Conservation (phyloP, 2,329 filamentous ascomycete species). For the Apiospora arundinis region DNA sequence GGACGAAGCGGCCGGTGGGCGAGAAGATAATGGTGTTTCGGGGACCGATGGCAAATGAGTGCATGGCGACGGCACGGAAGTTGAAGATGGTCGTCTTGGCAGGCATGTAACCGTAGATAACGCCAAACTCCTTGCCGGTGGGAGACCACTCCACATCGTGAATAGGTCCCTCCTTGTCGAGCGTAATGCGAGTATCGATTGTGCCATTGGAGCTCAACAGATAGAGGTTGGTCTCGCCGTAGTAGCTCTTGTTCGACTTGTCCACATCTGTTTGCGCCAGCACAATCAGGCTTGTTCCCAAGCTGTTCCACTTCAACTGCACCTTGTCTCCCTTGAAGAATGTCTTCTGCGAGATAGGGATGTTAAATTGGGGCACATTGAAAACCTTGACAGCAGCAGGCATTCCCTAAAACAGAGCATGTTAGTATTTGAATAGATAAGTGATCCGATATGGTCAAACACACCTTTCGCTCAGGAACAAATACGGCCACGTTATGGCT, state of each 20-base stretch:
- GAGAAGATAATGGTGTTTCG: conserved; percentile 97
- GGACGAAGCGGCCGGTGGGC: conserved; percentile 87
- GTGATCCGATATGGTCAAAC: conserved; percentile 30
- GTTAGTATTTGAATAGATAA: conserved; percentile 31
- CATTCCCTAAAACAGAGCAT: conserved; percentile 69
- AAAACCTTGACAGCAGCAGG: conserved; percentile 94
- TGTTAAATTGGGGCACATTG: conserved; percentile 85
- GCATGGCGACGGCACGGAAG: conserved; percentile 78
- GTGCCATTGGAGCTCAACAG: conserved; percentile 88
- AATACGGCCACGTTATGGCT: conserved; percentile 94
- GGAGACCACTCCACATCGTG: conserved; percentile 99
- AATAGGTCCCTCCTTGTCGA: conserved; percentile 97
- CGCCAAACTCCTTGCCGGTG: conserved; percentile 96
- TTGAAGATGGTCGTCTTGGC: conserved; percentile 99
- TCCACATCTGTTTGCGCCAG: conserved; percentile 98
- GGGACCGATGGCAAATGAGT: conserved; percentile 85
- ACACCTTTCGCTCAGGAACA: conserved; percentile 91
- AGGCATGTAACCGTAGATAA: conserved; percentile 99
- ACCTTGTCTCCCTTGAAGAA: conserved; percentile 99
- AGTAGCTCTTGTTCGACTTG: conserved; percentile 98
- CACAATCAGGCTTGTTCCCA: conserved; percentile 90
- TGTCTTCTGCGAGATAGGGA: conserved; percentile 91
- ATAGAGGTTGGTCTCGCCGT: conserved; percentile 97
- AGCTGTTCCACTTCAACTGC: conserved; percentile 95
- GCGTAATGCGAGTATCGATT: conserved; percentile 88